phyloP scores from a whole-genome alignment of 2,329 filamentous ascomycete genomes.

The Westerdykella aurantiaca region DNA sequence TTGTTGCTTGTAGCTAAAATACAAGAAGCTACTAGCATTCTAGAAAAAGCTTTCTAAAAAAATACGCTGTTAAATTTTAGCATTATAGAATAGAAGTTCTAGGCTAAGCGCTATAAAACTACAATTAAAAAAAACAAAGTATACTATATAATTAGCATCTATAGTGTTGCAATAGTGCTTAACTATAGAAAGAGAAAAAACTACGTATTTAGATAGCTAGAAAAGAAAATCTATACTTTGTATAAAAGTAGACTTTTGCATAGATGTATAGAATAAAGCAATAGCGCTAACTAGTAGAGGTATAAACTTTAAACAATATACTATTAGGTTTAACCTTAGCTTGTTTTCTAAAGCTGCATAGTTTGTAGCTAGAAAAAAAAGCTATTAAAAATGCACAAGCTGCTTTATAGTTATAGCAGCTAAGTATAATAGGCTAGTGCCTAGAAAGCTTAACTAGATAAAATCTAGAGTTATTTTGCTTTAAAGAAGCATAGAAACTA shows the following conservation, averaged over 20 bases:
- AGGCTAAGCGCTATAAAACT: conserved; percentile 15
- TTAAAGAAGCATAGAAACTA: no score
- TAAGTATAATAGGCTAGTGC: conserved; percentile 15
- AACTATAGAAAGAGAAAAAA: conserved; percentile 12
- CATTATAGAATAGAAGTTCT: conserved; percentile 14
- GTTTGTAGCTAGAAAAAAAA: conserved; percentile 31
- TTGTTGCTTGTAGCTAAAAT: conserved; percentile 19
- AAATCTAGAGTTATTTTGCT: no score
- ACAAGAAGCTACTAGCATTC: conserved; percentile 19
- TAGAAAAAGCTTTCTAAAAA: conserved; percentile 7
- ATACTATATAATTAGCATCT: conserved; percentile 17
- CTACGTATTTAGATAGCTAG: conserved; percentile 8
- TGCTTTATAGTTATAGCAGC: conserved; percentile 18
- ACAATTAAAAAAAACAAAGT: conserved; percentile 15
- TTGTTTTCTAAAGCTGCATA: conserved; percentile 14
- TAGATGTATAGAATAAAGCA: conserved; percentile 13
- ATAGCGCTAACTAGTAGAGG: conserved; percentile 9
- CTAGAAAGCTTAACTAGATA: no score
- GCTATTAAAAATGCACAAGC: conserved; percentile 22
- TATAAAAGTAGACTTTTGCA: conserved; percentile 10
- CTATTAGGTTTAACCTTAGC: no score
- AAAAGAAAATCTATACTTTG: conserved; percentile 12
- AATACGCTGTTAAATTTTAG: conserved; percentile 8
- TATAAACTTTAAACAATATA: conserved; percentile 8
- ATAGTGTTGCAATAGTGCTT: conserved; percentile 10